These are phyloP conservation scores for Cercospora sesami DNA, from an alignment of 2,329 filamentous ascomycete species.

Conservation along the genomic window DNA sequence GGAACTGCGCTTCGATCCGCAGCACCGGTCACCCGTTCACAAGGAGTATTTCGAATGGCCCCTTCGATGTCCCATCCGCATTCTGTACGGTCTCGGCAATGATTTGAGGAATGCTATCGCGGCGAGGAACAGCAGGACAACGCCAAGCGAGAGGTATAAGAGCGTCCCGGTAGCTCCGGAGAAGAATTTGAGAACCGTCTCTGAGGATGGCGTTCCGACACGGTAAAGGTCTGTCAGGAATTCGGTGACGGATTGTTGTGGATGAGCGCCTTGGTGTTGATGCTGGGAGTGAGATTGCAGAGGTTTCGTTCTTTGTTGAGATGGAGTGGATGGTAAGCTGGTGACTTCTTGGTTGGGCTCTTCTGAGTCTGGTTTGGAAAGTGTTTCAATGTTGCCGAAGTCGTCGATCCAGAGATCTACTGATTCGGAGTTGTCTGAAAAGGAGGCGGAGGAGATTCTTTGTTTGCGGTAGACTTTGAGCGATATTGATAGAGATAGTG, in stretches of 20 bases:
- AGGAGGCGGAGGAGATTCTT: neutral
- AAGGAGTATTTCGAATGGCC: neutral
- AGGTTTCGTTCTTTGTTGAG: neutral
- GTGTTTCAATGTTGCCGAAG: conserved; percentile 15
- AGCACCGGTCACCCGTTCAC: neutral
- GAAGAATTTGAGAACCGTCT: neutral
- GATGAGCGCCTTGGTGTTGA: neutral
- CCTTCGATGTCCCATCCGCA: conserved; percentile 2
- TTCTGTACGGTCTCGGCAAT: neutral
- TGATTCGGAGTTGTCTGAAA: neutral
- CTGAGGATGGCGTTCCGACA: neutral
- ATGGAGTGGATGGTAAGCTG: neutral
- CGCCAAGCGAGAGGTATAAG: neutral
- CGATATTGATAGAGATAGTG: neutral
- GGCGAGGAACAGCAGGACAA: neutral
- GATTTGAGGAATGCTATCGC: neutral
- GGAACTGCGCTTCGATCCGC: too few relatives aligned
- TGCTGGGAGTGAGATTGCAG: neutral
- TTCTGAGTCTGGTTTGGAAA: neutral
- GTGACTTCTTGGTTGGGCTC: neutral
- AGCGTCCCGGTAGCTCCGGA: neutral
- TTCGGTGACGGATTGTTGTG: neutral
- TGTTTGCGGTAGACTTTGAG: conserved; percentile 3
- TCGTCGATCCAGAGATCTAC: conserved; percentile 19
- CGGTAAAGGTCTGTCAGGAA: neutral